phyloP scores from a whole-genome alignment of 2,329 filamentous ascomycete species.

The Aspergillus fructus region DNA sequence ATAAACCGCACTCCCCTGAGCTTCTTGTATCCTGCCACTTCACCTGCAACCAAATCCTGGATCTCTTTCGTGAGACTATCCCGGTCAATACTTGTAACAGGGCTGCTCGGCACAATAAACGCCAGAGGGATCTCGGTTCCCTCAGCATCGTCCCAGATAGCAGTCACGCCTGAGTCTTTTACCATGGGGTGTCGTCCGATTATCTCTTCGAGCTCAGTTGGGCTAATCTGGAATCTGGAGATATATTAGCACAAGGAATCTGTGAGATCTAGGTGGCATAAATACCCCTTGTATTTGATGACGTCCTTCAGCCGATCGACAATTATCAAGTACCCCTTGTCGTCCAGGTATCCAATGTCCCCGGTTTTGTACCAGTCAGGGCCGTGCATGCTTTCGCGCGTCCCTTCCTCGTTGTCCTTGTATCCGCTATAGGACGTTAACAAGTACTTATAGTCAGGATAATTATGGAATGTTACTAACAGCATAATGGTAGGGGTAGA shows the following conservation, averaged over 20 bases:
- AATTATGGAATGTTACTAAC: background rate
- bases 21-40: background rate
- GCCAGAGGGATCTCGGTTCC: background rate
- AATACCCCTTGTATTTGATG: background rate
- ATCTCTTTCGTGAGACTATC: background rate
- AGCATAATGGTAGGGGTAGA: background rate
- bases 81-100: background rate
- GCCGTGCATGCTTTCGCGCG: background rate
- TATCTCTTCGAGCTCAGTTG: background rate
- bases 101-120: background rate
- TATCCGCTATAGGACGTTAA: background rate
- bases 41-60: background rate
- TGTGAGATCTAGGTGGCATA: background rate
- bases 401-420: background rate
- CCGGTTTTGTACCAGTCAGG: background rate
- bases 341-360: background rate
- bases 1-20: background rate
- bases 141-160: background rate
- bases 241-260: background rate
- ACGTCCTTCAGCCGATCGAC: background rate
- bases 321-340: background rate
- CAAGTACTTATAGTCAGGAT: background rate
- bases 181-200: background rate
- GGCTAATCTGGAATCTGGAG: background rate
- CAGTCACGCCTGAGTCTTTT: background rate